Conservation (phyloP, 2,329 filamentous ascomycete genomes). For the Calonectria ilicicola region DNA sequence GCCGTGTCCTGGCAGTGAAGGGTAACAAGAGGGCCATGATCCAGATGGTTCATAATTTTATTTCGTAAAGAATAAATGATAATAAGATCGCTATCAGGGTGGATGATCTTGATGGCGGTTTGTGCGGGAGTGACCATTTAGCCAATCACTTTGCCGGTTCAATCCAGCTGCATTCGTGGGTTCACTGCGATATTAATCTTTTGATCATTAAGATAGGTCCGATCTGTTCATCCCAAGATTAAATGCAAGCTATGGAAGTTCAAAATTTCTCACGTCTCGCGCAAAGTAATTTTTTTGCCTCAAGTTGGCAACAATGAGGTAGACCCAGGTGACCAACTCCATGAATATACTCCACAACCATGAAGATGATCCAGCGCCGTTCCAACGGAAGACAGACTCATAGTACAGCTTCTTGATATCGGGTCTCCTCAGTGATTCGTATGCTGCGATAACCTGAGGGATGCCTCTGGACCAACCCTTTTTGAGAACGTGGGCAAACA, state of each 20-base stretch:
- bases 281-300: constrained; percentile 32
- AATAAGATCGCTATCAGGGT: no score
- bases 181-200: background rate
- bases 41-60: constrained; percentile 68
- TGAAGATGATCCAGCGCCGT: constrained; percentile 19
- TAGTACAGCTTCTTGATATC: constrained; percentile 59
- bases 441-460: constrained; percentile 59
- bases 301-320: constrained; percentile 31
- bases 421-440: constrained; percentile 56
- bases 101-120: background rate
- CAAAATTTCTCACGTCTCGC: constrained; percentile 33
- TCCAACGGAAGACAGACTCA: constrained; percentile 49
- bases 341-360: constrained; percentile 36
- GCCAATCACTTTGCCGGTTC: no score
- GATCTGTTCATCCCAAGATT: no score
- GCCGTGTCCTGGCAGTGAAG: constrained; percentile 67
- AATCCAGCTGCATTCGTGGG: background rate
- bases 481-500: constrained; percentile 53
- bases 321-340: constrained; percentile 42
- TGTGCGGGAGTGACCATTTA: background rate
- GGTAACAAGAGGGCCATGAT: constrained; percentile 60
- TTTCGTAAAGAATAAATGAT: constrained; percentile 32
- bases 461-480: constrained; percentile 42
- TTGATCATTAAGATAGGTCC: background rate
- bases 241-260: constrained; percentile 18